These are phyloP conservation scores for Pleurozium schreberi DNA, from an alignment of 225 moss, liverwort and hornwort genomes.

Conservation along the genomic window DNA sequence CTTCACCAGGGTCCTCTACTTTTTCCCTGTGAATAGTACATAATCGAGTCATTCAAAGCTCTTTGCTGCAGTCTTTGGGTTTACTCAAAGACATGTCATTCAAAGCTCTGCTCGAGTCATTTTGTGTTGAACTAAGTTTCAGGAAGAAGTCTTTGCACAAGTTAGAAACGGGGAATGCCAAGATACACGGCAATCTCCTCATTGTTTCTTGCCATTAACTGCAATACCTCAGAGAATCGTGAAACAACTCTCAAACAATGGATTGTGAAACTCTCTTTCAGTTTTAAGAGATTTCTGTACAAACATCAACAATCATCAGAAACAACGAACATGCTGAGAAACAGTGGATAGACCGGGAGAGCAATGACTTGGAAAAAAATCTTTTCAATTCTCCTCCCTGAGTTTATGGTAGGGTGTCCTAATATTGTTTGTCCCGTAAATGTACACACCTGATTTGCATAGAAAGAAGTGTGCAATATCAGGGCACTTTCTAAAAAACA, in stretches of 20 bases:
- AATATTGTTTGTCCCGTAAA: too few species aligned
- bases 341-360: not conserved
- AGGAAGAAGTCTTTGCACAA: too few species aligned
- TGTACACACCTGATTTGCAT: not conserved
- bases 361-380: not conserved
- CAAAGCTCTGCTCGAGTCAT: not conserved
- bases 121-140: not conserved
- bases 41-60: not conserved
- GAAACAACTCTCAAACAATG: not conserved
- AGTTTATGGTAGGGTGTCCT: too few species aligned
- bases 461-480: not conserved
- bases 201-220: not conserved
- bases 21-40: not conserved
- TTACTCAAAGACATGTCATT: too few species aligned
- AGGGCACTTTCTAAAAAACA: not conserved
- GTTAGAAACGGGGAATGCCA: not conserved
- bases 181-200: not conserved
- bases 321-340: not conserved
- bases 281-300: not conserved
- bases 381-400: not conserved
- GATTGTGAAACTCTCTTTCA: too few species aligned
- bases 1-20: not conserved
- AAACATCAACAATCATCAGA: not conserved
- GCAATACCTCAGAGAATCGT: not conserved
- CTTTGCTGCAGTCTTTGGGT: too few species aligned